A percentile compares a stretch with the other conserved stretches of the same genome.
Conservation (phyloP, 2,329 filamentous ascomycete genomes). For the Sphaerostilbella broomeana region DNA sequence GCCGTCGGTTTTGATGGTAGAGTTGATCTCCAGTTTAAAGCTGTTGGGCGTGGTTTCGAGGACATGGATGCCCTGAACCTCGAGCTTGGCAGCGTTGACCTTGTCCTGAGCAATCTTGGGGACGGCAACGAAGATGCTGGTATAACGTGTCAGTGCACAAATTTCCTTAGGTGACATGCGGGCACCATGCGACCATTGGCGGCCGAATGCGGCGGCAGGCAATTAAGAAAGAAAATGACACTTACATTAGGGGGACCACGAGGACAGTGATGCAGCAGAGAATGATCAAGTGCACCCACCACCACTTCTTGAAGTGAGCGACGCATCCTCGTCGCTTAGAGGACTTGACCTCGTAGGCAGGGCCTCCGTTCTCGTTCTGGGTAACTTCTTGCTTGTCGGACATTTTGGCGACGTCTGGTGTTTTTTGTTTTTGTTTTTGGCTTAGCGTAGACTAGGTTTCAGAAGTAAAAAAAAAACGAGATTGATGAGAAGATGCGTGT, state of each 20-base stretch:
- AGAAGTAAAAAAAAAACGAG: background rate
- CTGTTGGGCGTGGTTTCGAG: slow-evolving; percentile 37
- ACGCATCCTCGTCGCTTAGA: slow-evolving; percentile 34
- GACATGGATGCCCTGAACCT: slow-evolving; percentile 45
- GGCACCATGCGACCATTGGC: no score
- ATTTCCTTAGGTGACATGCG: background rate
- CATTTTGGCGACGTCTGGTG: slow-evolving; percentile 25
- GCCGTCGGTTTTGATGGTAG: slow-evolving; percentile 46
- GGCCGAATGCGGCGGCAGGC: no score
- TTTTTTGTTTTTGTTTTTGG: background rate
- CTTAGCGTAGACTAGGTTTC: background rate
- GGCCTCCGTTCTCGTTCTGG: slow-evolving; percentile 29
- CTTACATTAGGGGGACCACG: slow-evolving; percentile 55
- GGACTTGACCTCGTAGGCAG: slow-evolving; percentile 13
- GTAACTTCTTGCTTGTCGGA: slow-evolving; percentile 31
- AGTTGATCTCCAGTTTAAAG: slow-evolving; percentile 50
- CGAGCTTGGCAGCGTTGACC: slow-evolving; percentile 46
- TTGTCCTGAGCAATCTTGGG: slow-evolving; percentile 52
- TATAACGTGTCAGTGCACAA: slow-evolving; percentile 1
- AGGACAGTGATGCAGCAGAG: slow-evolving; percentile 45
- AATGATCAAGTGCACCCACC: slow-evolving; percentile 54
- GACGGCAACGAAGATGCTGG: slow-evolving; percentile 49
- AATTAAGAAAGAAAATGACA: no score
- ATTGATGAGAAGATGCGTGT: no score
- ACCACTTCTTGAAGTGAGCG: slow-evolving; percentile 49